Evolutionary conservation across 257 asterid species (phyloP).

Genomic region (Ballota nigra): DNA sequence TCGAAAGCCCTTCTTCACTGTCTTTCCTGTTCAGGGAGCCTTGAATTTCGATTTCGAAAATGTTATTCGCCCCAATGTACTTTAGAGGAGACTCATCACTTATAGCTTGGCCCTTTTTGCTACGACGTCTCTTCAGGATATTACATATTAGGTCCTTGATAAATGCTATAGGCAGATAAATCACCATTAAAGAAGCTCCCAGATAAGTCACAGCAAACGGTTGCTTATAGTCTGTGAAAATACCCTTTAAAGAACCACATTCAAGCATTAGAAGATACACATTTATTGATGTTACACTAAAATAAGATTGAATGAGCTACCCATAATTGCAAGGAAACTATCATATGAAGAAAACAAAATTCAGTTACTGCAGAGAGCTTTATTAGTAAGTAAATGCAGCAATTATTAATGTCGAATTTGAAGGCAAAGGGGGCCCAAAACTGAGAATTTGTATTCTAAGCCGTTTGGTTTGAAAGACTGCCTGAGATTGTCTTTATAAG

Average conservation of each 20-base stretch:
- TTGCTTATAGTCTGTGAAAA: constrained; percentile 87
- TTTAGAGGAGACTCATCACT: constrained; percentile 60
- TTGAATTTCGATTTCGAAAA: constrained; percentile 67
- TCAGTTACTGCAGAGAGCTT: background rate
- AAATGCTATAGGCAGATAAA: constrained; percentile 90
- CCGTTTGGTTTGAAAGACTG: no score
- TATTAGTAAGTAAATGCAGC: background rate
- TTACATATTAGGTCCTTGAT: constrained; percentile 64
- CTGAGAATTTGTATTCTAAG: background rate
- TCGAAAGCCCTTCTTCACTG: constrained; percentile 53
- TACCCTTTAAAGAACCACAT: constrained; percentile 49
- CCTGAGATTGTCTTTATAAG: no score
- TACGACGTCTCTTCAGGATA: constrained; percentile 49
- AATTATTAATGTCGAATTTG: no score
- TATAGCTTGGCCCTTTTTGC: constrained; percentile 33
- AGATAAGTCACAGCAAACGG: constrained; percentile 98
- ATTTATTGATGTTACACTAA: background rate
- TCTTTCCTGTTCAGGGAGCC: constrained; percentile 61
- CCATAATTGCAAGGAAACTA: background rate
- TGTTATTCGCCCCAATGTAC: constrained; percentile 54
- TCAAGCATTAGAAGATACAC: background rate
- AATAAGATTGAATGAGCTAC: background rate
- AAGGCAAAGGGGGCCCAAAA: no score
- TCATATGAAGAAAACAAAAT: background rate
- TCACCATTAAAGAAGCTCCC: constrained; percentile 94